A percentile compares a stretch with the other conserved stretches of the same genome.
phyloP scores from a whole-genome alignment of 2,329 filamentous ascomycete genomes.

The Zopfia rhizophila region DNA sequence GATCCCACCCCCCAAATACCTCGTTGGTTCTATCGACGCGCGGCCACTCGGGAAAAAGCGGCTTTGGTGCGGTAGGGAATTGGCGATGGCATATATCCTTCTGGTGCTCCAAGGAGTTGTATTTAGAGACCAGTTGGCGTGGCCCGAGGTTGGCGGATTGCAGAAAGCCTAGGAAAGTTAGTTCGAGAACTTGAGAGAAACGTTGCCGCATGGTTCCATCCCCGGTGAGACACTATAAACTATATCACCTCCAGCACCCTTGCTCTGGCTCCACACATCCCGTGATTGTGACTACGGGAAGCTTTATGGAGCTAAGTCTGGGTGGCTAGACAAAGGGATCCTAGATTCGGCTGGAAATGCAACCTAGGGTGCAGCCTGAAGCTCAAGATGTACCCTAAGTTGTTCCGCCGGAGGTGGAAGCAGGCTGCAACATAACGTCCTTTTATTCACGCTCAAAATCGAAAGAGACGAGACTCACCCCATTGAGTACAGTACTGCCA shows the following conservation, averaged over 20 bases:
- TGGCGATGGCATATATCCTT: conserved; percentile 60
- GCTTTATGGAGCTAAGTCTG: too few species aligned
- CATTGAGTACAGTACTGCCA: conserved; percentile 66
- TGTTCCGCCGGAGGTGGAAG: too few species aligned
- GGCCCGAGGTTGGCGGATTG: conserved; percentile 61
- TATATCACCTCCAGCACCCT: too few species aligned
- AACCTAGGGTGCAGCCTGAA: too few species aligned
- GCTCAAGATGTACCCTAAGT: too few species aligned
- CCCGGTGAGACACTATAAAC: too few species aligned
- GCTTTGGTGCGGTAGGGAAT: conserved; percentile 56
- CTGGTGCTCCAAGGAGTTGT: conserved; percentile 57
- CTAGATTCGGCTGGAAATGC: too few species aligned
- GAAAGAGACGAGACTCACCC: conserved; percentile 41
- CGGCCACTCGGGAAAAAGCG: conserved; percentile 56
- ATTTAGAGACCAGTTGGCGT: conserved; percentile 59
- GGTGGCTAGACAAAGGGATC: too few species aligned
- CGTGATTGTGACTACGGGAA: too few species aligned
- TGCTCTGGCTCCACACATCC: too few species aligned
- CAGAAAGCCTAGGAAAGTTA: conserved; percentile 58
- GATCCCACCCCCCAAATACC: conserved; percentile 61
- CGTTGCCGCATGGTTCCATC: background rate
- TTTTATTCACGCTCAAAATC: too few species aligned
- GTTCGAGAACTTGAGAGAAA: background rate
- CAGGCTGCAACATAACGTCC: too few species aligned
- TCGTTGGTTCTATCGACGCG: conserved; percentile 52